Conservation (phyloP, 495 filamentous ascomycete genomes). For the Podospora australis region DNA sequence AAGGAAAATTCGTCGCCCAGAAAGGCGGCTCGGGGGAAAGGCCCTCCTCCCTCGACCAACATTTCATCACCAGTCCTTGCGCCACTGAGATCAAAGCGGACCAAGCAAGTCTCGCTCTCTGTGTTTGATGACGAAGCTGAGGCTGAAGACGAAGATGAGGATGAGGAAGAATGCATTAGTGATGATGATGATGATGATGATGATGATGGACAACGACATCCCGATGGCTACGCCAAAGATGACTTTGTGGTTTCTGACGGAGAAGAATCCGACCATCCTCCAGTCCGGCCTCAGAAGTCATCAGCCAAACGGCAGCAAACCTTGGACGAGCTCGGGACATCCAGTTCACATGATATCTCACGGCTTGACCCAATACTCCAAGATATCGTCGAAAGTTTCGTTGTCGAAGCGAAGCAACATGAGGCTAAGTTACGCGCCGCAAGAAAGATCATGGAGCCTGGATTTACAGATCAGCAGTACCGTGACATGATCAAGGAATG, state of each 20-base stretch:
- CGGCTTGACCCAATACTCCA: conserved; percentile 44
- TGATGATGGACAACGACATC: conserved; percentile 25
- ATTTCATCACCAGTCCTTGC: conserved; percentile 70
- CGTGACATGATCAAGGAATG: conserved; percentile 81
- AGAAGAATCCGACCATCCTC: conserved; percentile 53
- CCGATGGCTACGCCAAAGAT: conserved; percentile 44
- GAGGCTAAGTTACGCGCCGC: conserved; percentile 61
- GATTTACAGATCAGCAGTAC: conserved; percentile 71
- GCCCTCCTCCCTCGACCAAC: conserved; percentile 62
- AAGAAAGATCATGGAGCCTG: conserved; percentile 54
- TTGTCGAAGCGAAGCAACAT: conserved; percentile 61
- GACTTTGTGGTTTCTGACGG: conserved; percentile 46
- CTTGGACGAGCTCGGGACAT: conserved; percentile 50
- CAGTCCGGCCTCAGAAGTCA: conserved; percentile 33
- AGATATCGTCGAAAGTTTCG: conserved; percentile 54
- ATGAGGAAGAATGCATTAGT: conserved; percentile 5
- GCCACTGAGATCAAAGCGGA: conserved; percentile 27
- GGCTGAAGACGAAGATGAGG: conserved; percentile 24
- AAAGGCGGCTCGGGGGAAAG: conserved; percentile 9
- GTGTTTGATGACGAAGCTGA: conserved; percentile 16
- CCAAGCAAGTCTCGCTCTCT: conserved; percentile 37
- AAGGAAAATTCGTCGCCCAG: neutral
- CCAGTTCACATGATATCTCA: conserved; percentile 68
- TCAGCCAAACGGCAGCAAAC: conserved; percentile 17
- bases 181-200: conserved; percentile 18